A percentile compares a stretch with the other conserved stretches of the same genome.
Conservation (phyloP, 495 filamentous ascomycete genomes). For the Hypoxylon fragiforme region DNA sequence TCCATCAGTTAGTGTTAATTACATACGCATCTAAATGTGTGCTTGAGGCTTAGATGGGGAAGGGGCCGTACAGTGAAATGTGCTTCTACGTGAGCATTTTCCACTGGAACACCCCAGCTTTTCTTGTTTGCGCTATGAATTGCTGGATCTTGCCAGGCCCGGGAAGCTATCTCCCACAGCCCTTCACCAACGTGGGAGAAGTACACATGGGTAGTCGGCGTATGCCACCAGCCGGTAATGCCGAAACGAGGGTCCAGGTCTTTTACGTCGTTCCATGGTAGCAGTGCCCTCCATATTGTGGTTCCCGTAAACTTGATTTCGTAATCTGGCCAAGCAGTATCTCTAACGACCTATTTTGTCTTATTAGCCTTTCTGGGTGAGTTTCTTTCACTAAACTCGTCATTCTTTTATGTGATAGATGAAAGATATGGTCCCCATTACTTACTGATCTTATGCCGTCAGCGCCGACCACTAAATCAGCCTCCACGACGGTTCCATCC, state of each 20-base stretch:
- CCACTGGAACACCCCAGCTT: constrained; percentile 51
- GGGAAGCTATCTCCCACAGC: constrained; percentile 38
- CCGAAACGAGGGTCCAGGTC: constrained; percentile 44
- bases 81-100: constrained; percentile 49
- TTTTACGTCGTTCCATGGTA: constrained; percentile 38
- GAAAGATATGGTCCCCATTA: too few relatives aligned
- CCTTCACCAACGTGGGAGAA: constrained; percentile 49
- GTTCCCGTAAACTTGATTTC: constrained; percentile 47
- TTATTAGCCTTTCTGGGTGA: constrained; percentile 2
- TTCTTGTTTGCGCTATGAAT: constrained; percentile 42
- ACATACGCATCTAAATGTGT: too few relatives aligned
- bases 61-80: constrained; percentile 41
- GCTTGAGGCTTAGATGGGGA: too few relatives aligned
- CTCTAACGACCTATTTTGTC: constrained; percentile 27
- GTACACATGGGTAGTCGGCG: constrained; percentile 48
- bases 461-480: constrained; percentile 56
- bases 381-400: too few relatives aligned
- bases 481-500: constrained; percentile 41
- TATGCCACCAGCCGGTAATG: constrained; percentile 53
- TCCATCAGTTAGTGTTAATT: too few relatives aligned
- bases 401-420: too few relatives aligned
- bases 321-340: constrained; percentile 41
- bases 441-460: constrained; percentile 58
- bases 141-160: constrained; percentile 34
- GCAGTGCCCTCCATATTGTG: constrained; percentile 44